A percentile compares a stretch with the other conserved stretches of the same genome.
phyloP scores from a whole-genome alignment of 441 rosid genomes.

The Sinapis alba region DNA sequence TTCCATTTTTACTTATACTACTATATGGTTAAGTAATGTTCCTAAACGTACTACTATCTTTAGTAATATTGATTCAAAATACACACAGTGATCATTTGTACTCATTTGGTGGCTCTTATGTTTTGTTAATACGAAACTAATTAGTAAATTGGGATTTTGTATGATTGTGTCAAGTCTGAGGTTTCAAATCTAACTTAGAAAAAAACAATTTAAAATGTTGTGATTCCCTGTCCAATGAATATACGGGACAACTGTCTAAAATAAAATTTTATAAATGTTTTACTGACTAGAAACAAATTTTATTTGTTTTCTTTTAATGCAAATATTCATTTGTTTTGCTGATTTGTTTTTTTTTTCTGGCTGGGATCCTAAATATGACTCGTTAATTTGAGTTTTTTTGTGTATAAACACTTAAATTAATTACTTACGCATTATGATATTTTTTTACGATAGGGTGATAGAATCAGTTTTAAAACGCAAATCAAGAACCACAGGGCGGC shows the following conservation, averaged over 20 bases:
- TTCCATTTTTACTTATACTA: background rate
- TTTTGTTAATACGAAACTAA: background rate
- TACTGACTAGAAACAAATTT: background rate
- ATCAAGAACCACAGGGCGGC: conserved; percentile 43
- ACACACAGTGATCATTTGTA: background rate
- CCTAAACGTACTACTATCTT: background rate
- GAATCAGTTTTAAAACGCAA: conserved; percentile 47
- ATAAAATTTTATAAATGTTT: background rate
- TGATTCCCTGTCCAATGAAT: background rate
- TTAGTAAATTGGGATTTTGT: background rate
- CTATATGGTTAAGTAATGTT: background rate
- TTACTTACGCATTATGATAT: background rate
- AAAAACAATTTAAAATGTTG: background rate
- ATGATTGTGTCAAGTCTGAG: background rate
- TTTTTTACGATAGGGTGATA: conserved; percentile 45
- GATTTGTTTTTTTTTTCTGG: background rate
- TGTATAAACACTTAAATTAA: background rate
- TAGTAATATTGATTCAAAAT: background rate
- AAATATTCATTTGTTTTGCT: background rate
- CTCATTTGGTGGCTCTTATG: background rate
- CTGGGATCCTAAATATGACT: background rate
- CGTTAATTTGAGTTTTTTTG: background rate
- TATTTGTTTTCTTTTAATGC: background rate
- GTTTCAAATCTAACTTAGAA: background rate
- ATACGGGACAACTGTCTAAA: background rate